A percentile compares a stretch with the other conserved stretches of the same genome.
These are phyloP conservation scores for sunflower (Helianthus annuus) DNA, from an alignment of 129 eudicot species.

Conservation along the genomic window DNA sequence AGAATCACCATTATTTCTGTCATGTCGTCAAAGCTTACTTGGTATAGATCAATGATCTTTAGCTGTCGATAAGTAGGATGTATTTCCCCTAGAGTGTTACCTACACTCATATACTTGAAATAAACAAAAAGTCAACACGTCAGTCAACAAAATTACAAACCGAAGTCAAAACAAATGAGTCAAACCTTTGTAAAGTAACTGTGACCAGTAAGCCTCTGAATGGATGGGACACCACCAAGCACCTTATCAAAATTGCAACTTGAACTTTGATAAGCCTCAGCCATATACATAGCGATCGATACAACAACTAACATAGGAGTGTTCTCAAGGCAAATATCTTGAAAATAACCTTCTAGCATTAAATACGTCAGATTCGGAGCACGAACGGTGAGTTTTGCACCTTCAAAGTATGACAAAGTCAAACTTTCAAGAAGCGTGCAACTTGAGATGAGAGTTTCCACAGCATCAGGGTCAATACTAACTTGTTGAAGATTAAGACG, in stretches of 20 bases:
- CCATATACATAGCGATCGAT: slow-evolving; percentile 82
- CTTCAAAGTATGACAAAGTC: slow-evolving; percentile 76
- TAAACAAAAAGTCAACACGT: not conserved
- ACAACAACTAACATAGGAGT: slow-evolving; percentile 68
- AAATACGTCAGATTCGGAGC: slow-evolving; percentile 86
- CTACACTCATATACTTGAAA: slow-evolving; percentile 81
- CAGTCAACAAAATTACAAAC: slow-evolving; percentile 1
- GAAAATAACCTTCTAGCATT: slow-evolving; percentile 83
- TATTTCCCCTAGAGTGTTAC: slow-evolving; percentile 40
- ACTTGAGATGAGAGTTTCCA: slow-evolving; percentile 66
- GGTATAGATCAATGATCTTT: slow-evolving; percentile 68
- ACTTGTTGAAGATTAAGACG: slow-evolving; percentile 82
- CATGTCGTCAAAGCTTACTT: slow-evolving; percentile 90
- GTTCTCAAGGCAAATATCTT: slow-evolving; percentile 75
- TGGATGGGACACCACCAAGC: slow-evolving; percentile 85
- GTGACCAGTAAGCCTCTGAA: slow-evolving; percentile 76
- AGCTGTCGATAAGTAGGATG: slow-evolving; percentile 47
- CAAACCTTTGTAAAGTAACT: slow-evolving; percentile 90
- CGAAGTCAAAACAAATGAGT: not conserved
- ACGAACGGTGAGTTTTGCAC: slow-evolving; percentile 68
- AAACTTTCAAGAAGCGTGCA: slow-evolving; percentile 92
- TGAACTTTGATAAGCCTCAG: slow-evolving; percentile 78
- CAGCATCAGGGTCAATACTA: slow-evolving; percentile 59
- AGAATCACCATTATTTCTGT: slow-evolving; percentile 87
- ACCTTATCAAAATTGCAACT: slow-evolving; percentile 86